Conservation (phyloP, 768 basidiomycete species). For the Lyophyllum semitale region DNA sequence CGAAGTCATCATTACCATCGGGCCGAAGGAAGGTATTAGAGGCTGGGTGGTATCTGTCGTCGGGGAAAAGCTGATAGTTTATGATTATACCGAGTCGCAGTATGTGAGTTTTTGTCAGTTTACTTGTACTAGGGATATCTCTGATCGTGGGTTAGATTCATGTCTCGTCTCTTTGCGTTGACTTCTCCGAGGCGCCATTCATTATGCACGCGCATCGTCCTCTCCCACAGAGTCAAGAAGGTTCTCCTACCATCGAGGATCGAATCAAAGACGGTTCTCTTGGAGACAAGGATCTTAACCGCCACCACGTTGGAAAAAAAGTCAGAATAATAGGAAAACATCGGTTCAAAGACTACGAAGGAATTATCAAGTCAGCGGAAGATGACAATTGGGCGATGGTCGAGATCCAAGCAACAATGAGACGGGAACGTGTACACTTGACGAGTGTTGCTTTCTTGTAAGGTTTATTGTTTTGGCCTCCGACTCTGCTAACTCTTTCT, state of each 20-base stretch:
- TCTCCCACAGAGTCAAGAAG: background rate
- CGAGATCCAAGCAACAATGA: background rate
- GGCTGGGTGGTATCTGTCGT: background rate
- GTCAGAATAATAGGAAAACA: background rate
- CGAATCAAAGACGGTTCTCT: background rate
- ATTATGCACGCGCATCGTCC: background rate
- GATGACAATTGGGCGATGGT: background rate
- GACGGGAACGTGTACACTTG: background rate
- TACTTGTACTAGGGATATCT: background rate
- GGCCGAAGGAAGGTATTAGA: background rate
- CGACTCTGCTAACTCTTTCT: too few species aligned
- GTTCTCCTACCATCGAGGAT: too few species aligned
- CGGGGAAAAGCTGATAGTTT: background rate
- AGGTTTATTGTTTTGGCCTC: too few species aligned
- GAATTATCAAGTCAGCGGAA: background rate
- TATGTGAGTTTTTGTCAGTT: background rate
- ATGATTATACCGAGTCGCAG: background rate
- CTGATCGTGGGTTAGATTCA: background rate
- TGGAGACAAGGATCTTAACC: background rate
- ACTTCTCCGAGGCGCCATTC: background rate
- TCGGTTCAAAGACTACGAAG: background rate
- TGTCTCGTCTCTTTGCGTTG: background rate
- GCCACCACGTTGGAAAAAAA: background rate
- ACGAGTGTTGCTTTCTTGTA: too few species aligned
- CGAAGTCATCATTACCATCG: background rate